phyloP scores from a whole-genome alignment of 2,329 filamentous ascomycete species.

The Tolypocladium guangdongense region DNA sequence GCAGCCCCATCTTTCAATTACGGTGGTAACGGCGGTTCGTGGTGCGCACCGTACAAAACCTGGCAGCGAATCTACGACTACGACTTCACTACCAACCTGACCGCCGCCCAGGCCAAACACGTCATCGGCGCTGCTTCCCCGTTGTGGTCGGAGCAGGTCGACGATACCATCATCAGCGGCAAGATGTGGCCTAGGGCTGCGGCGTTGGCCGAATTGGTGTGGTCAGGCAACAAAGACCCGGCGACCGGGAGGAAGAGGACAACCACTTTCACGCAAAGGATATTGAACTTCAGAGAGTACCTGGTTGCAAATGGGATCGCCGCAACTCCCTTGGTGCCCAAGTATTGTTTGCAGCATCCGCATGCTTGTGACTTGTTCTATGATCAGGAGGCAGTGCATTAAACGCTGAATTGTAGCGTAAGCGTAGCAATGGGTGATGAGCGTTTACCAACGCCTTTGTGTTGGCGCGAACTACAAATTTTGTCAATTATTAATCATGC shows the following conservation, averaged over 20 bases:
- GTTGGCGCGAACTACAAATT: too few relatives aligned
- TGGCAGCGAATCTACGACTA: conserved; percentile 51
- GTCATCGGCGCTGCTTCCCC: conserved; percentile 40
- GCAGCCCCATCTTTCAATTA: conserved; percentile 40
- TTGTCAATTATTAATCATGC: too few relatives aligned
- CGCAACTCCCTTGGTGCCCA: conserved; percentile 40
- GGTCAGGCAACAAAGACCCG: conserved; percentile 42
- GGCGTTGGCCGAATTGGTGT: conserved; percentile 42
- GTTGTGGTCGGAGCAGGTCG: conserved; percentile 44
- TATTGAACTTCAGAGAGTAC: conserved; percentile 50
- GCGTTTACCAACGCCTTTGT: too few relatives aligned
- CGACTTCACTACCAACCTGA: conserved; percentile 41
- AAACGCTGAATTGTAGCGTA: neutral
- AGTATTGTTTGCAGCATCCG: conserved; percentile 46
- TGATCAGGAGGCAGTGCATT: conserved; percentile 31
- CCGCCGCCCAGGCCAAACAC: conserved; percentile 31
- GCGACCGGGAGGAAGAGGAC: conserved; percentile 30
- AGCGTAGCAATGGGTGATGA: too few relatives aligned
- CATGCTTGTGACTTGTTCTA: conserved; percentile 45
- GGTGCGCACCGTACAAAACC: conserved; percentile 48
- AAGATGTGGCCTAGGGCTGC: conserved; percentile 47
- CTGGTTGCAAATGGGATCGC: conserved; percentile 41
- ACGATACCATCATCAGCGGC: conserved; percentile 36
- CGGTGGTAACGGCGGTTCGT: conserved; percentile 40
- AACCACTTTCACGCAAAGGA: conserved; percentile 32